Conservation (phyloP, 2,329 filamentous ascomycete genomes). For the Microascus cirrosus region DNA sequence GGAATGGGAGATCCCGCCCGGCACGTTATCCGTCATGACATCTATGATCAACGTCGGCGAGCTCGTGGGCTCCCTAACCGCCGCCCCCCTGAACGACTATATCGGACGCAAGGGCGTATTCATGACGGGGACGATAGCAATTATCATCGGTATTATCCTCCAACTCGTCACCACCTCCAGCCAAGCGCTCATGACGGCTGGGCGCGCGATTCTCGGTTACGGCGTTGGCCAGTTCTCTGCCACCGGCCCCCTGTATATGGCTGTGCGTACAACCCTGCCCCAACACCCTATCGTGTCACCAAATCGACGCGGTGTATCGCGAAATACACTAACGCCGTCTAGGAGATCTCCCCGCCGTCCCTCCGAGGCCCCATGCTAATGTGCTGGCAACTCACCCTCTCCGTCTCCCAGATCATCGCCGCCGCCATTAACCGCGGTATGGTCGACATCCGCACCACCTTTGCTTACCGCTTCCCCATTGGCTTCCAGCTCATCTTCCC, state of each 20-base stretch:
- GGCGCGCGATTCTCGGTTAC: constrained; percentile 11
- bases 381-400: constrained; percentile 21
- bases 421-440: constrained; percentile 16
- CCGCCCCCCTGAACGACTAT: constrained; percentile 23
- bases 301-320: too few relatives aligned
- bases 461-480: constrained; percentile 16
- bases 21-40: constrained; percentile 15
- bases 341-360: constrained; percentile 14
- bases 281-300: background rate
- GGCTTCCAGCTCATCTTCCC: constrained; percentile 15
- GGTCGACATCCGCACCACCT: constrained; percentile 11
- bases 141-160: constrained; percentile 12
- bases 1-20: constrained; percentile 16
- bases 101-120: constrained; percentile 22
- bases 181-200: constrained; percentile 10
- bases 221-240: constrained; percentile 14
- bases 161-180: constrained; percentile 11
- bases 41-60: constrained; percentile 28
- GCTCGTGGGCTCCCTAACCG: constrained; percentile 19
- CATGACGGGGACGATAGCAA: constrained; percentile 18
- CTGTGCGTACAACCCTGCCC: background rate
- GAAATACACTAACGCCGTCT: background rate
- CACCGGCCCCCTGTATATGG: constrained; percentile 12
- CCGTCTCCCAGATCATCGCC: constrained; percentile 17
- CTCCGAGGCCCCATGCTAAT: constrained; percentile 17